Evolutionary conservation across 2,329 filamentous ascomycete genomes (phyloP), one percentile per base, ranked within the genome.

Genomic region (Colletotrichum tanaceti): DNA sequence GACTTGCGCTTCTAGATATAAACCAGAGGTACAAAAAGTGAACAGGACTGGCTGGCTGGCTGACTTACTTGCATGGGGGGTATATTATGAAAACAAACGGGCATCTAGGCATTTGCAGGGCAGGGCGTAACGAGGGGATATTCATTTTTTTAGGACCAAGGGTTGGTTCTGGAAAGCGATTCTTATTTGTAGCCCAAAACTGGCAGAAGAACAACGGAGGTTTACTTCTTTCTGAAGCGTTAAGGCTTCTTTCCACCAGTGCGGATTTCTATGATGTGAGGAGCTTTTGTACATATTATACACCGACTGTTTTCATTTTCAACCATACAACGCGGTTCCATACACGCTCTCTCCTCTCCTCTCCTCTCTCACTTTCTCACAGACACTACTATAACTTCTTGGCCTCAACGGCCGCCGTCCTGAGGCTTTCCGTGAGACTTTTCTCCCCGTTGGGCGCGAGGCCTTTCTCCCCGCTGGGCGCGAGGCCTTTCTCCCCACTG

Each of bases 1-100:
- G 88, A 91, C 73, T 77, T 91, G 74, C 83, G 89, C 41, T 91
- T 91, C 74, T 89, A 84, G 76, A 70, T 24, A 16, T 28, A 44
- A 47, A 58, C 10, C 2, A 35, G 28, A 44, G 61, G 16, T 9
- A 35, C 7, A 10, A 35, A 35, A 35, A 10, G 32, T 7, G 9
- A 46, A 7, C 13, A 16, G 58, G 32, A 16, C 13, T 10, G 38
- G 20, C 28, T 39, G 38, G 32, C 32, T 35, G 32, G 7, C 7
- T 35, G 7, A 35, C 9, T 10, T 35, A 35, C 9, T 35, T 35
- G 28, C 7, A 32, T 32, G 28, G 28, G 28, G 28, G 28, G 39
- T 18, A 50, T 7, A 32, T 52, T 18, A 65, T n/a, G 52, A 65
- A 43, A 32, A 32, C 28, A 32, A 32, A 35, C 32, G 60, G 53